Conservation (phyloP, 2,329 filamentous ascomycete genomes). For the Colletotrichum sp. region DNA sequence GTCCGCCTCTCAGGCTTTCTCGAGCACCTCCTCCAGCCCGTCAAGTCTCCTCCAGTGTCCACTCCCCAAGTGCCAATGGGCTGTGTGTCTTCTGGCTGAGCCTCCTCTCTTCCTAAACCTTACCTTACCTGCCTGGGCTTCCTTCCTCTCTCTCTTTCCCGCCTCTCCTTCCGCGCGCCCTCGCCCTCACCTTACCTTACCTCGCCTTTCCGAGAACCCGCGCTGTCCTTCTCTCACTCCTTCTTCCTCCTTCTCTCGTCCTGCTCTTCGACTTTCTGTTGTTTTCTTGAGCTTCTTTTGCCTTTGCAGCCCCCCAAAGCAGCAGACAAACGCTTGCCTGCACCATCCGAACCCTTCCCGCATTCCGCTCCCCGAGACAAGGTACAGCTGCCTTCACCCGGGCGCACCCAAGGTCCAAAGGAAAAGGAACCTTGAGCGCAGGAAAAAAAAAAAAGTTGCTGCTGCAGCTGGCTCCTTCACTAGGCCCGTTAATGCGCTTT, state of each 20-base stretch:
- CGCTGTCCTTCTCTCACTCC: not conserved
- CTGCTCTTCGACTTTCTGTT: not conserved
- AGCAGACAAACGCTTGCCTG: not conserved
- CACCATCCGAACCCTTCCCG: not conserved
- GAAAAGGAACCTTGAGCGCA: not conserved
- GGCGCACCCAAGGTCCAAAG: not conserved
- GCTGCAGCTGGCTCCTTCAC: constrained; percentile 16
- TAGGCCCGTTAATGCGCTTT: constrained; percentile 21
- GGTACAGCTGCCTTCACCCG: not conserved
- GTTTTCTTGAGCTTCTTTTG: constrained; percentile 5
- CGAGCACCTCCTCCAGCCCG: not conserved
- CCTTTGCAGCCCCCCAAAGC: not conserved
- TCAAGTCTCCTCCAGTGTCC: not conserved
- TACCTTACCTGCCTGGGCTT: not conserved
- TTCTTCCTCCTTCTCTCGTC: not conserved
- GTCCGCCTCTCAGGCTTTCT: constrained; percentile 1
- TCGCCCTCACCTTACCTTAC: not conserved
- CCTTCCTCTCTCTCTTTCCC: not conserved
- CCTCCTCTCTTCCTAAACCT: not conserved
- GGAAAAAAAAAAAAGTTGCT: constrained; percentile 1
- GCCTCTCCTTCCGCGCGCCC: not conserved
- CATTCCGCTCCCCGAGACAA: not conserved
- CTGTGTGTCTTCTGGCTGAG: constrained; percentile 17
- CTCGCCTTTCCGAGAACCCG: not conserved
- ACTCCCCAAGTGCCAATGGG: constrained; percentile 10